Base-by-base conservation (phyloP, 225 moss, liverwort and hornwort genomes). In the Ulota crispa region DNA sequence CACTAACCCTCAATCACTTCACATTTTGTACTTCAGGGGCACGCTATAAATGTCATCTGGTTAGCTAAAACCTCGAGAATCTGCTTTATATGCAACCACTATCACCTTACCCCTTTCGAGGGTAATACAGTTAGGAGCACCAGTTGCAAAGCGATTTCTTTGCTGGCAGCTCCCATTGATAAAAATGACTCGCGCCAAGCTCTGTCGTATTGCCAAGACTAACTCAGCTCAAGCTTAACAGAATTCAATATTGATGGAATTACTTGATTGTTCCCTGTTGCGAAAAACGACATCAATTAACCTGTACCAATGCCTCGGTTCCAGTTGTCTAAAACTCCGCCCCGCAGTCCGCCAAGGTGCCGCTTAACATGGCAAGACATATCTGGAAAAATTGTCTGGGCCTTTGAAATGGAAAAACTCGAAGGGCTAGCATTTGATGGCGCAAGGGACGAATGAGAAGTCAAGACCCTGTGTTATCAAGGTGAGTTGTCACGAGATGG, bases 401-500 rank as follows among this genome's bases (percentile, higher is more conserved):
- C 66, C 56, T 76, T 79, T 67, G 50, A 59, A 81, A 74, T 31
- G 39, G 64, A 30, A 28, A 55, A 24, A 27, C 67, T 77, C 55
- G 36, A 50, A 72, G 45, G 55, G 72, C 43, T 21, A 53, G 50
- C 54, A 55, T 71, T 53, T 42, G 34, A 71, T 72, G 27, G 30
- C 36, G 16, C 37, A 10, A 82, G 81, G 19, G 60, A 68, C 50
- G 43, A 70, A 26, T 27, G 43, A 14, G 39, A 73, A 76, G 42
- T 85, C 64, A 86, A 68, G 79, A 75, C 30, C 82, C 86, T 56
- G 63, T 45, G 64, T 70, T 83, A 72, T 87, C 88, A 50, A 81
- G 43, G 32, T 88, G 78, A 47, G 82, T 84, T 75, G 82, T 78
- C 55, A 88, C 80, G 53, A 88, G 80, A 66, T 89, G 82, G 82